phyloP scores from a whole-genome alignment of 257 asterid genomes.

The Anisodus tanguticus region DNA sequence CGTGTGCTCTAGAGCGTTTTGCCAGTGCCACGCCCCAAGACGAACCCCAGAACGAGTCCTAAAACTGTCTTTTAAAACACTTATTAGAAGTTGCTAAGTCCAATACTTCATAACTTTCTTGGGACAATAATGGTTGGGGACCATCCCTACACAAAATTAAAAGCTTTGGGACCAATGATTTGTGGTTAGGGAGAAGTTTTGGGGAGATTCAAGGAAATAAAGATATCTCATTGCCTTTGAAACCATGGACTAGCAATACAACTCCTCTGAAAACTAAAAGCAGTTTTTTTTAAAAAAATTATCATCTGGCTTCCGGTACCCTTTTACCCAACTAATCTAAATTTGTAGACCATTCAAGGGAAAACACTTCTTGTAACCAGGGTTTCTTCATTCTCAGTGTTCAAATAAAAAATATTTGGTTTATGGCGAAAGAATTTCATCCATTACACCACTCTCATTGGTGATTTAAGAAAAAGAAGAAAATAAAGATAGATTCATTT shows the following conservation, averaged over 20 bases:
- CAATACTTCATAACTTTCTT: background rate
- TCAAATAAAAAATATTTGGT: background rate
- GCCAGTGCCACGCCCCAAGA: no score
- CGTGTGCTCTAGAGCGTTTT: no score
- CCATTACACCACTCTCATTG: background rate
- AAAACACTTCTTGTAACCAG: background rate
- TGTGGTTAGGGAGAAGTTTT: slow-evolving; percentile 24
- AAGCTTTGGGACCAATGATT: slow-evolving; percentile 18
- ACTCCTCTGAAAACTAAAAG: background rate
- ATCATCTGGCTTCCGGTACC: background rate
- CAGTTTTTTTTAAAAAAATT: background rate
- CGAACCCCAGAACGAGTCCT: no score
- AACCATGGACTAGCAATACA: slow-evolving; percentile 8
- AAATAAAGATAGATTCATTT: background rate
- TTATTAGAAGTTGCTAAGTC: background rate
- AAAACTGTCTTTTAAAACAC: no score
- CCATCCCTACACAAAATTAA: background rate
- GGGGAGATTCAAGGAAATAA: background rate
- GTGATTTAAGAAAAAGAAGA: background rate
- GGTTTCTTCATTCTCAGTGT: background rate
- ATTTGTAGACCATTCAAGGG: background rate
- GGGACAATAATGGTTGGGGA: slow-evolving; percentile 11
- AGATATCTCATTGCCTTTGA: background rate
- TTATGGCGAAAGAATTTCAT: background rate
- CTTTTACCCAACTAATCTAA: background rate